A percentile compares a stretch with the other conserved stretches of the same genome.
Conservation (phyloP, 331 rosid genomes). For the Quercus phellos region DNA sequence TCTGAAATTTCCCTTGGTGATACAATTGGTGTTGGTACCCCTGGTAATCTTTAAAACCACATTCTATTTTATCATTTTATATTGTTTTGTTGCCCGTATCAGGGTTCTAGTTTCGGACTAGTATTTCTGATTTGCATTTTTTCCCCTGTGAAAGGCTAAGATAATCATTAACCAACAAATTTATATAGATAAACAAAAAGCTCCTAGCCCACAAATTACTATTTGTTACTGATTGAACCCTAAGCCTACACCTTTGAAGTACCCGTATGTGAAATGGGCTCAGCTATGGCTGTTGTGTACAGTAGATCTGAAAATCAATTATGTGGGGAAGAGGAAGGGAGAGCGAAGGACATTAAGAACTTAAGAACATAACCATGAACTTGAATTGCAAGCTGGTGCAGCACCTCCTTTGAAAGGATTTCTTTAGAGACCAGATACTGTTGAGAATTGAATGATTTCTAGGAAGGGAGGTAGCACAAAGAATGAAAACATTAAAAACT, state of each 20-base stretch:
- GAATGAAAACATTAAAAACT: background rate
- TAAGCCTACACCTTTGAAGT: too few relatives aligned
- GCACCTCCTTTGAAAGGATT: background rate
- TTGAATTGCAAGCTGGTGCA: background rate
- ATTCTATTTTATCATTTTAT: background rate
- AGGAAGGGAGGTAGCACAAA: background rate
- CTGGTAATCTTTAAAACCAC: conserved; percentile 51
- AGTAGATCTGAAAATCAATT: background rate
- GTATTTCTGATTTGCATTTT: background rate
- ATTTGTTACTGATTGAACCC: too few relatives aligned
- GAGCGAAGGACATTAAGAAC: background rate
- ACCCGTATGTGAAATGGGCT: background rate
- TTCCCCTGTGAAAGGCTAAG: background rate
- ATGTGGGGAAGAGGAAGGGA: background rate
- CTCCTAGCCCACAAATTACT: too few relatives aligned
- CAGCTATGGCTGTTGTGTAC: background rate
- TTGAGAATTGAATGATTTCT: background rate
- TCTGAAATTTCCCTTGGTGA: conserved; percentile 89
- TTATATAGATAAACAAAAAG: too few relatives aligned
- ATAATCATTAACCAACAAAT: too few relatives aligned
- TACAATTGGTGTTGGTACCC: conserved; percentile 93
- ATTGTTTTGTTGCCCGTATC: background rate
- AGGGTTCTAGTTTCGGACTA: conserved; percentile 10
- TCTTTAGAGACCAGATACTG: background rate
- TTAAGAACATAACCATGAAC: background rate